These are phyloP conservation scores for Gynostemma pentaphyllum DNA, from an alignment of 306 rosid genomes.

Conservation along the genomic window DNA sequence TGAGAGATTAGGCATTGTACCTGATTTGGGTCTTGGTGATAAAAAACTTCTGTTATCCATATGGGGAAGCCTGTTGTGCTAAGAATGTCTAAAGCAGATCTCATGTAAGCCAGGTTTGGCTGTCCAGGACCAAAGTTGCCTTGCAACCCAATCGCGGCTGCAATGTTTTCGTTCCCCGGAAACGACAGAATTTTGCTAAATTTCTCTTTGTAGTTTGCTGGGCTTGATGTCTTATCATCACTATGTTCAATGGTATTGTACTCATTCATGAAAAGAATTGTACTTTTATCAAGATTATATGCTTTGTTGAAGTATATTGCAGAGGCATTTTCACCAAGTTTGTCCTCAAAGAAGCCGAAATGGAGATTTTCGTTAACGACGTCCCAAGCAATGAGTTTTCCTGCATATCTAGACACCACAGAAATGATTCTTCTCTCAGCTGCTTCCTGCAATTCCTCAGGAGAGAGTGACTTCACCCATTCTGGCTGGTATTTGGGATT, in stretches of 20 bases:
- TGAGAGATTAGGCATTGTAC: neutral
- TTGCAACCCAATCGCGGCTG: constrained; percentile 54
- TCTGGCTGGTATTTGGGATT: constrained; percentile 36
- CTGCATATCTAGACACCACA: constrained; percentile 36
- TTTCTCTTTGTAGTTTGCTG: constrained; percentile 35
- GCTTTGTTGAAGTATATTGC: constrained; percentile 20
- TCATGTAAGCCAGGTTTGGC: constrained; percentile 48
- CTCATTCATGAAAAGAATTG: constrained; percentile 56
- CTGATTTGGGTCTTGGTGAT: neutral
- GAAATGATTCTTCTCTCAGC: constrained; percentile 28
- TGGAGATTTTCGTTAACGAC: constrained; percentile 71
- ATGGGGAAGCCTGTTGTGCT: constrained; percentile 44
- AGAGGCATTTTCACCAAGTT: constrained; percentile 33
- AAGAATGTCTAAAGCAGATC: constrained; percentile 62
- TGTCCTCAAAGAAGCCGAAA: constrained; percentile 38
- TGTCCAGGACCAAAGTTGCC: constrained; percentile 30
- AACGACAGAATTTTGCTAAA: constrained; percentile 31
- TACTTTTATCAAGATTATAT: constrained; percentile 20
- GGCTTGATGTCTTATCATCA: constrained; percentile 20
- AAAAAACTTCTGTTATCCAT: constrained; percentile 58
- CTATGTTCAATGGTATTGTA: constrained; percentile 62
- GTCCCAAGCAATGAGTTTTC: constrained; percentile 63
- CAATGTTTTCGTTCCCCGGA: constrained; percentile 6
- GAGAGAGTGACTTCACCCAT: constrained; percentile 52
- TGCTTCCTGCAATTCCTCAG: neutral